These are phyloP conservation scores for Debaryomyces sp. DNA, from an alignment of 1,139 yeast species.

Conservation along the genomic window DNA sequence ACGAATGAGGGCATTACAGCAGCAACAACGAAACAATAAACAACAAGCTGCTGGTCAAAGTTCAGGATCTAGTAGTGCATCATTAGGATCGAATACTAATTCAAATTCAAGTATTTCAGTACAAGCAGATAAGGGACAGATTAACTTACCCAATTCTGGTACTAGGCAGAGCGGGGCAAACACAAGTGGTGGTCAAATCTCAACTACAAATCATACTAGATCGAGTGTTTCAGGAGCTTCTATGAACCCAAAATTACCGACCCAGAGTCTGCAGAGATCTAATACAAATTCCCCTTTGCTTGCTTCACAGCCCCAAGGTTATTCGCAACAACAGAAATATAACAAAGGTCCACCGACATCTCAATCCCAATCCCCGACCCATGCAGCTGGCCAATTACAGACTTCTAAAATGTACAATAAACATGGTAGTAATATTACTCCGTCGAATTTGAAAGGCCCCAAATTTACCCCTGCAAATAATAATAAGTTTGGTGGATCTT, in stretches of 20 bases:
- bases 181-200: slow-evolving; percentile 1
- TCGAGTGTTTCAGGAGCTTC: neutral
- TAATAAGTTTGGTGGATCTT: neutral
- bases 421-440: slow-evolving; percentile 4
- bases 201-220: neutral
- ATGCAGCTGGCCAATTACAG: slow-evolving; percentile 1
- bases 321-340: neutral
- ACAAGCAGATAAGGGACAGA: neutral
- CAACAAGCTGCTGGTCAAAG: slow-evolving; percentile 49
- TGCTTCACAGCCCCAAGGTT: slow-evolving; percentile 11
- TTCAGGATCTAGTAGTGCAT: neutral
- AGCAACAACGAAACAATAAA: slow-evolving; percentile 31
- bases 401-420: slow-evolving; percentile 12
- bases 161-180: neutral
- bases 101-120: slow-evolving; percentile 1
- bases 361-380: neutral
- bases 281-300: slow-evolving; percentile 13
- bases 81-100: neutral
- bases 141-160: neutral
- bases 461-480: neutral
- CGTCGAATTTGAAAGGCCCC: slow-evolving; percentile 1
- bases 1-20: slow-evolving; percentile 49
- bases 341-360: neutral
- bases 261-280: slow-evolving; percentile 10
- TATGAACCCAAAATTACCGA: slow-evolving; percentile 8